These are phyloP conservation scores for Clarireedia homoeocarpa DNA, from an alignment of 2,329 filamentous ascomycete genomes.

Conservation along the genomic window DNA sequence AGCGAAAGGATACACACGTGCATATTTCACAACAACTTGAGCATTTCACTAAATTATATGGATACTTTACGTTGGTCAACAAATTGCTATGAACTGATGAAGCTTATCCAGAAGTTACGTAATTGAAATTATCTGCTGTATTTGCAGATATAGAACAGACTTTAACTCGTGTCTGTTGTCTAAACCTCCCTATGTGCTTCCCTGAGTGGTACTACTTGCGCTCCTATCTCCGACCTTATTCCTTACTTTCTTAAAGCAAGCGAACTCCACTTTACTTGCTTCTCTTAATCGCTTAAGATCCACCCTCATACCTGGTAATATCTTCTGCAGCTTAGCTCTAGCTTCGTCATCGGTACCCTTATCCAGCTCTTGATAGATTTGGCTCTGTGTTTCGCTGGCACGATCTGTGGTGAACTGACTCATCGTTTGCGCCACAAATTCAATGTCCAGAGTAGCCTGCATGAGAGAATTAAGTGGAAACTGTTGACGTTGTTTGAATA, in stretches of 20 bases:
- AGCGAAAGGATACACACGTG: too few relatives aligned
- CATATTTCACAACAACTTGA: too few relatives aligned
- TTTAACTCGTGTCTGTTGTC: too few relatives aligned
- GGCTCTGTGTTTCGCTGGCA: slow-evolving; percentile 72
- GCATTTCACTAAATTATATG: too few relatives aligned
- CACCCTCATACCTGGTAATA: slow-evolving; percentile 82
- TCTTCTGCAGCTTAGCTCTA: slow-evolving; percentile 68
- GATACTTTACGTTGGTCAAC: too few relatives aligned
- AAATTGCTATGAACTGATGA: too few relatives aligned
- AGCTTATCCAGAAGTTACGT: too few relatives aligned
- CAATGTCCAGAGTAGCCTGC: slow-evolving; percentile 95
- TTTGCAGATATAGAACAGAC: too few relatives aligned
- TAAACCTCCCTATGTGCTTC: background rate
- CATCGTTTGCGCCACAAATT: slow-evolving; percentile 92
- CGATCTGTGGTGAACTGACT: slow-evolving; percentile 81
- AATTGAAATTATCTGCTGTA: too few relatives aligned
- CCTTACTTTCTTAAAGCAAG: slow-evolving; percentile 62
- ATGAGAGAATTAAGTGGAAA: slow-evolving; percentile 80
- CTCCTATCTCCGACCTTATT: slow-evolving; percentile 7
- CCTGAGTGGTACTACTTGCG: background rate
- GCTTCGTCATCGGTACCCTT: slow-evolving; percentile 83
- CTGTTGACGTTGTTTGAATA: slow-evolving; percentile 57
- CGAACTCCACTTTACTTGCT: slow-evolving; percentile 76
- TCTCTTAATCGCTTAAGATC: slow-evolving; percentile 80
- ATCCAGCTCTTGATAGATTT: slow-evolving; percentile 90